Evolutionary conservation across 2,329 filamentous ascomycete genomes (phyloP).

Genomic region (Metarhizium album): DNA sequence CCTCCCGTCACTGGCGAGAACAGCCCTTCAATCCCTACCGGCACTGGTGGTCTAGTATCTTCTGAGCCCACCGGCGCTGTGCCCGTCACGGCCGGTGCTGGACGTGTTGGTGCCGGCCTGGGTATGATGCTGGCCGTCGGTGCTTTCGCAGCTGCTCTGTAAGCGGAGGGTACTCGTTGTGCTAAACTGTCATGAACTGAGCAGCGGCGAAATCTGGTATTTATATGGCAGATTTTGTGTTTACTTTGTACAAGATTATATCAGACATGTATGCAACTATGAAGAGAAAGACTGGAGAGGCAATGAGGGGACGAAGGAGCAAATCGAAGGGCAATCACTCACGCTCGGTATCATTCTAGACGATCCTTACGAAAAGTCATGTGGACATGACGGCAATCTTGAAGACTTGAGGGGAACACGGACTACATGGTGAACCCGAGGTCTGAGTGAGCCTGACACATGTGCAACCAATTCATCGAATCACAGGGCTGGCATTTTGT

Average conservation of each 20-base stretch:
- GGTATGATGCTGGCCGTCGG: constrained; percentile 35
- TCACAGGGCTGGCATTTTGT: constrained; percentile 22
- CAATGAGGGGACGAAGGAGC: neutral
- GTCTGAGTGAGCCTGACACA: constrained; percentile 9
- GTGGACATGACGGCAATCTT: constrained; percentile 18
- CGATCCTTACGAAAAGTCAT: constrained; percentile 43
- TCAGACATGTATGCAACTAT: constrained; percentile 7
- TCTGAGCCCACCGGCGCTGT: constrained; percentile 21
- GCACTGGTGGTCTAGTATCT: constrained; percentile 24
- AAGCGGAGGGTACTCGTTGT: constrained; percentile 17
- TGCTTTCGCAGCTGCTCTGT: constrained; percentile 35
- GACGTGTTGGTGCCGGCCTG: constrained; percentile 31
- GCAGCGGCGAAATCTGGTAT: neutral
- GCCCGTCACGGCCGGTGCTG: constrained; percentile 28
- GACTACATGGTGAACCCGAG: constrained; percentile 16
- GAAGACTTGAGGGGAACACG: constrained; percentile 12
- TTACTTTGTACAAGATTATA: neutral
- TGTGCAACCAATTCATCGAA: constrained; percentile 19
- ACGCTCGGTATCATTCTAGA: constrained; percentile 36
- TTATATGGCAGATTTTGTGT: neutral
- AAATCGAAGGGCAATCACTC: neutral
- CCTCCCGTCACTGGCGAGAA: constrained; percentile 17
- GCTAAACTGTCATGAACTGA: neutral
- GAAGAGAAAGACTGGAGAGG: neutral
- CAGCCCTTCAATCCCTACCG: constrained; percentile 11